Evolutionary conservation across 176 grass and related monocot genomes (phyloP).

Genomic region (Microstegium vimineum): DNA sequence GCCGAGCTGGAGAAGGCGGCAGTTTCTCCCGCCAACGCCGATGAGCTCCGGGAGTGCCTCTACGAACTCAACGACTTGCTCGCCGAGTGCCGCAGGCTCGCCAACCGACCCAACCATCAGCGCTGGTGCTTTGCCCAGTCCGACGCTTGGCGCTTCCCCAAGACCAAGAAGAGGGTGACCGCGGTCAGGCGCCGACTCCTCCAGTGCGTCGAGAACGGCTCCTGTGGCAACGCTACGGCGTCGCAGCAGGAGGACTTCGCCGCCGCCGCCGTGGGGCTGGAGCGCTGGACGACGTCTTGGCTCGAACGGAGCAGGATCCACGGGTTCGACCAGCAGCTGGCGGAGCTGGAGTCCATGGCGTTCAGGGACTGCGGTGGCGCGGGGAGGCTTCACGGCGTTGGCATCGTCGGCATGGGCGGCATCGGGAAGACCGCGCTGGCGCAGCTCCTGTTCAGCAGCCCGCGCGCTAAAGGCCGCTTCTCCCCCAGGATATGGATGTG

Average conservation of each 20-base stretch:
- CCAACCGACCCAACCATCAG: background rate
- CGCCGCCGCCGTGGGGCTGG: background rate
- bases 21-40: slow-evolving; percentile 26
- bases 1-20: slow-evolving; percentile 19
- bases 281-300: slow-evolving; percentile 33
- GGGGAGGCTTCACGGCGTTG: slow-evolving; percentile 26
- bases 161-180: slow-evolving; percentile 25
- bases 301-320: slow-evolving; percentile 22
- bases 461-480: slow-evolving; percentile 14
- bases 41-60: slow-evolving; percentile 44
- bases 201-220: background rate
- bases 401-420: slow-evolving; percentile 51
- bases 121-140: background rate
- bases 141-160: slow-evolving; percentile 10
- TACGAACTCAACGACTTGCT: slow-evolving; percentile 52
- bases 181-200: slow-evolving; percentile 8
- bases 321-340: slow-evolving; percentile 31
- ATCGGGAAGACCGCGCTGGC: slow-evolving; percentile 42
- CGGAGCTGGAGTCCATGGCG: slow-evolving; percentile 30
- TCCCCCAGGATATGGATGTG: slow-evolving; percentile 49
- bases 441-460: slow-evolving; percentile 42
- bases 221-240: background rate
- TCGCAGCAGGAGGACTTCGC: background rate
- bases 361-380: background rate
- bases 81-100: slow-evolving; percentile 31